These are phyloP conservation scores for Chlorella sp. DNA, from an alignment of 139 green algal species.

Conservation along the genomic window DNA sequence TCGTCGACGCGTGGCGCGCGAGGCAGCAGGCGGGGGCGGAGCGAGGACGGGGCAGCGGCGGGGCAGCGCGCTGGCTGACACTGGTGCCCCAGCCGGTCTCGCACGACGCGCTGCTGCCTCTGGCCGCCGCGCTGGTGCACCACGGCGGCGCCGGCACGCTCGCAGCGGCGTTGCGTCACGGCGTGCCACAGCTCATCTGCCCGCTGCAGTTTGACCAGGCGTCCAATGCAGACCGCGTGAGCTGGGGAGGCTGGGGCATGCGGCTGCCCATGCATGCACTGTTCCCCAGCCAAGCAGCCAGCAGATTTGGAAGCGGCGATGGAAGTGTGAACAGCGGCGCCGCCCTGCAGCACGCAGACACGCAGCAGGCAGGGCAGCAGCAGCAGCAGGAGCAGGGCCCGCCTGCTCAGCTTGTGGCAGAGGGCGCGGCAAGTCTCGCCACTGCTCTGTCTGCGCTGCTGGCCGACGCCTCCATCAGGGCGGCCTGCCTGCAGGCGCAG, in stretches of 20 bases:
- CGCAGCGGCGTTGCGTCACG: constrained; percentile 40
- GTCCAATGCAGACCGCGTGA: constrained; percentile 38
- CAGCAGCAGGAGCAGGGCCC: not conserved
- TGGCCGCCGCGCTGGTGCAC: constrained; percentile 53
- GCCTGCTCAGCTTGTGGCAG: not conserved
- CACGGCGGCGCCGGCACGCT: constrained; percentile 58
- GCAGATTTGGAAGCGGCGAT: too few species aligned
- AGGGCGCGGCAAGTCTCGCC: not conserved
- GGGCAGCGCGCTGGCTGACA: constrained; percentile 7
- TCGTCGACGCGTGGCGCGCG: constrained; percentile 3
- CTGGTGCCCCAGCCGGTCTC: constrained; percentile 22
- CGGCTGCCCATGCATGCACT: not conserved
- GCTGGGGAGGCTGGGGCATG: constrained; percentile 14
- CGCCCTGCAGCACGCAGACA: constrained; percentile 1
- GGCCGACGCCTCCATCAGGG: not conserved
- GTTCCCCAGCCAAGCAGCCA: too few species aligned
- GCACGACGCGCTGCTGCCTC: constrained; percentile 56
- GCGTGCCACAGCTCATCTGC: constrained; percentile 48
- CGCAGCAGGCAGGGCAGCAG: not conserved
- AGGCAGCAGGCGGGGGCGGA: too few species aligned
- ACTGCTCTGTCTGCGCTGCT: not conserved
- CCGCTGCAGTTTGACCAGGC: constrained; percentile 75
- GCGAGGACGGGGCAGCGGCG: too few species aligned
- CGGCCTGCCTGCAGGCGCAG: not conserved
- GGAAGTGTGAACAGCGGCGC: too few species aligned